Base-by-base conservation (phyloP, 495 filamentous ascomycete species). In the Podospora fimiseda region DNA sequence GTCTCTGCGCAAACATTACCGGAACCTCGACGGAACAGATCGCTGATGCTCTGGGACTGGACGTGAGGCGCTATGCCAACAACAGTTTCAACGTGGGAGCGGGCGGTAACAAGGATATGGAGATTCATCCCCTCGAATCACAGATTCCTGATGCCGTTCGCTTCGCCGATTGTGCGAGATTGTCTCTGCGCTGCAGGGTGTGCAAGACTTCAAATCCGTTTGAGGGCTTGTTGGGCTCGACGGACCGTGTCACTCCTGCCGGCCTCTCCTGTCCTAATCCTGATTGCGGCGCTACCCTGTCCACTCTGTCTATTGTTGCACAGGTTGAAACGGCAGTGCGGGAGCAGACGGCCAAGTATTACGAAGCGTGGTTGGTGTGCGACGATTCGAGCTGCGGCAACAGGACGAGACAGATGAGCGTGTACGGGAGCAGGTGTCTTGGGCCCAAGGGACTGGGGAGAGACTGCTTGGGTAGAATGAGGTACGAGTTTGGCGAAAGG, bases 1-100 rank as follows among this genome's bases (percentile, higher is more conserved):
- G 93, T 79, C 82, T 98, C 22, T 98, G 93, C 66, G 94, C 90
- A 42, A 94, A 93, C 38, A 95, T 98, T 54, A 81, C 83, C 24
- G 92, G 93, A 42, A 98, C 93, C 13, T 89, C 95, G 59, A 83
- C 90, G 37, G 75, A 86, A 7, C 85, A 89, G 52, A 79, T 98
- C 2, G 93, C 93, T 7, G 90, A 95, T 64, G 95, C 91, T 61
- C 80, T 98, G 24, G 93, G 93, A 27, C 84, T 98, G 21, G 93
- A 98, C 66, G 80, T 85, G 22, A 80, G 82, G 52, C 95, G 93
- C 63, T 97, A 96, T 70, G 76, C 73, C 21, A 68, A 70, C 46
- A 59, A 60, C 58, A 67, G 72, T 56, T 68, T 71, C 37, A 16
- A 4, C 37, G 36, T 27, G 21, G 27, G 18, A 2, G 3, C 11